These are phyloP conservation scores for Globisporangium takayamanum DNA, from an alignment of 352 stramenopile species.

Conservation along the genomic window DNA sequence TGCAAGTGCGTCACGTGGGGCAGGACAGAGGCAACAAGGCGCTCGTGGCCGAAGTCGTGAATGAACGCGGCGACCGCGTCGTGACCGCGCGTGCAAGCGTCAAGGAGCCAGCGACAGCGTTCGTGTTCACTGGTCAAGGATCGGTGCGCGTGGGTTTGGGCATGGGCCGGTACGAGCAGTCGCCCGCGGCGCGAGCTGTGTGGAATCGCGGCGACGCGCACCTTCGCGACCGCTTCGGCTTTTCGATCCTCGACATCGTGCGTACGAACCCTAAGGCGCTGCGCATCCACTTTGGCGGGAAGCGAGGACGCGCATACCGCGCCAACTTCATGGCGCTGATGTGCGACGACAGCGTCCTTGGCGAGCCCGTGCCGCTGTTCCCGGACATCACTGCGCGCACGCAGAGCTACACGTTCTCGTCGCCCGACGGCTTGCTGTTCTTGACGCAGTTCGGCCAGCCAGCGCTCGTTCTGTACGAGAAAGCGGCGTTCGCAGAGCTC, in stretches of 20 bases:
- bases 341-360: constrained; percentile 51
- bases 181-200: constrained; percentile 55
- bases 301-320: constrained; percentile 69
- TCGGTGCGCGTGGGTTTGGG: constrained; percentile 81
- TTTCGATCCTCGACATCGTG: constrained; percentile 87
- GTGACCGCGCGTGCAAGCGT: constrained; percentile 62
- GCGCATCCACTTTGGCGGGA: constrained; percentile 84
- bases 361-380: constrained; percentile 50
- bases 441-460: constrained; percentile 85
- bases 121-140: constrained; percentile 85
- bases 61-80: constrained; percentile 62
- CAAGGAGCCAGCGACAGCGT: constrained; percentile 63
- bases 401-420: constrained; percentile 80
- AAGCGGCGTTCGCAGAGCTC: constrained; percentile 82
- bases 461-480: constrained; percentile 76
- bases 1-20: constrained; percentile 70
- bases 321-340: constrained; percentile 83
- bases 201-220: constrained; percentile 79
- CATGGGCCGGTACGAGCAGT: constrained; percentile 85
- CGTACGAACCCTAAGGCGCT: constrained; percentile 78
- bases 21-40: constrained; percentile 59
- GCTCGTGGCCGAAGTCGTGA: constrained; percentile 71
- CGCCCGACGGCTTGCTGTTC: constrained; percentile 71
- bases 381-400: constrained; percentile 78
- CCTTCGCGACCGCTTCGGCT: constrained; percentile 70